These are phyloP conservation scores for Arabidopsis lyrata DNA, from an alignment of 441 rosid genomes.

Conservation along the genomic window DNA sequence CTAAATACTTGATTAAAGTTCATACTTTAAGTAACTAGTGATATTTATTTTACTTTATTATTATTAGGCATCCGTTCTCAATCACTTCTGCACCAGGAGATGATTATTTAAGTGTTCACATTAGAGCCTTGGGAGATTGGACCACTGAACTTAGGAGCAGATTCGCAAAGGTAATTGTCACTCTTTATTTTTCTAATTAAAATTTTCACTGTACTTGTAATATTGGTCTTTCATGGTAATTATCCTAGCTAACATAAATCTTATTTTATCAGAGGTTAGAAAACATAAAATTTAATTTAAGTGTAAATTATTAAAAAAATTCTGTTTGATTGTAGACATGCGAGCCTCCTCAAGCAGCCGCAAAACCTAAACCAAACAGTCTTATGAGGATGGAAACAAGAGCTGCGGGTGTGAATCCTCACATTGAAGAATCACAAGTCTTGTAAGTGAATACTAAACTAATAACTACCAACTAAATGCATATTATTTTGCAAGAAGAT, in stretches of 20 bases:
- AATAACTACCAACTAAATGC: background rate
- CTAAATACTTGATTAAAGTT: background rate
- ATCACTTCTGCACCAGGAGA: slow-evolving; percentile 97
- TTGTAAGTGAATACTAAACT: slow-evolving; percentile 47
- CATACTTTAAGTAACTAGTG: background rate
- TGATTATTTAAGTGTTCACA: slow-evolving; percentile 85
- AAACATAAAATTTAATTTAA: background rate
- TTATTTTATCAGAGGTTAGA: too few relatives aligned
- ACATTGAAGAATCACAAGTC: slow-evolving; percentile 58
- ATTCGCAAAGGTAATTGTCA: slow-evolving; percentile 64
- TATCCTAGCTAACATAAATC: background rate
- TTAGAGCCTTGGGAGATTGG: slow-evolving; percentile 92
- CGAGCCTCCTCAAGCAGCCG: slow-evolving; percentile 52
- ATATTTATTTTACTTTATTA: background rate
- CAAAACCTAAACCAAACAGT: slow-evolving; percentile 50
- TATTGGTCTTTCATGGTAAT: slow-evolving; percentile 1
- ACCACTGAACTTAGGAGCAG: slow-evolving; percentile 71
- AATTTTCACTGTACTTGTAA: background rate
- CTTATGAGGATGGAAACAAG: slow-evolving; percentile 78
- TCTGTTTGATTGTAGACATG: slow-evolving; percentile 56
- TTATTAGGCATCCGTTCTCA: slow-evolving; percentile 90
- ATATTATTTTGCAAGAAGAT: background rate
- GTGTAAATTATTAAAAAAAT: too few relatives aligned
- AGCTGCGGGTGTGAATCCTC: slow-evolving; percentile 48
- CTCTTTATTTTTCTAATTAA: background rate